Percentiles rank a stretch among this genome's conserved stretches.
phyloP scores from a whole-genome alignment of 148 eudicot genomes.

The Tetragonia tetragonoides region DNA sequence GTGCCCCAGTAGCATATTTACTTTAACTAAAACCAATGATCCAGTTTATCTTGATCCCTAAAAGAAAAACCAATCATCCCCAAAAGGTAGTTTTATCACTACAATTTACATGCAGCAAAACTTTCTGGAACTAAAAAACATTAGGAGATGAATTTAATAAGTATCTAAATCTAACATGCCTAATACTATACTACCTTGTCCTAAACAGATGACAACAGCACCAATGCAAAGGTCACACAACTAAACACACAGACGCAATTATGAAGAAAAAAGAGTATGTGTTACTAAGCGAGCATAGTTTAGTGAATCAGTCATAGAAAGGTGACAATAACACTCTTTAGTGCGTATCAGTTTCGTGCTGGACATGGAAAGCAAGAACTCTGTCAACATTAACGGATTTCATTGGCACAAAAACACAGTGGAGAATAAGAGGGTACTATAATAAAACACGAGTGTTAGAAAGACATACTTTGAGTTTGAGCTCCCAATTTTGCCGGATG shows the following conservation, averaged over 20 bases:
- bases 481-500: slow-evolving; percentile 40
- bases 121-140: neutral
- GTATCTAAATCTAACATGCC: neutral
- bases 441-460: neutral
- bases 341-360: neutral
- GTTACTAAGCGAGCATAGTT: neutral
- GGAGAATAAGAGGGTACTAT: neutral
- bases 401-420: neutral
- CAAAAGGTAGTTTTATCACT: neutral
- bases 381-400: neutral
- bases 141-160: neutral
- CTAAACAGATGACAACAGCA: neutral
- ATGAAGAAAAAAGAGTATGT: neutral
- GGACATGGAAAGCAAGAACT: neutral
- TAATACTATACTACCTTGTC: neutral
- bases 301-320: neutral
- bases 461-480: slow-evolving; percentile 49
- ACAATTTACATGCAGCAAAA: neutral
- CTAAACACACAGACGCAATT: neutral
- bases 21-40: neutral
- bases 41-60: neutral
- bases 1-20: neutral
- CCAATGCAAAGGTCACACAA: neutral
- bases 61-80: neutral
- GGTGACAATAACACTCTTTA: neutral